phyloP scores from a whole-genome alignment of 2,329 filamentous ascomycete species.

The Sarocladiaceae sp. region DNA sequence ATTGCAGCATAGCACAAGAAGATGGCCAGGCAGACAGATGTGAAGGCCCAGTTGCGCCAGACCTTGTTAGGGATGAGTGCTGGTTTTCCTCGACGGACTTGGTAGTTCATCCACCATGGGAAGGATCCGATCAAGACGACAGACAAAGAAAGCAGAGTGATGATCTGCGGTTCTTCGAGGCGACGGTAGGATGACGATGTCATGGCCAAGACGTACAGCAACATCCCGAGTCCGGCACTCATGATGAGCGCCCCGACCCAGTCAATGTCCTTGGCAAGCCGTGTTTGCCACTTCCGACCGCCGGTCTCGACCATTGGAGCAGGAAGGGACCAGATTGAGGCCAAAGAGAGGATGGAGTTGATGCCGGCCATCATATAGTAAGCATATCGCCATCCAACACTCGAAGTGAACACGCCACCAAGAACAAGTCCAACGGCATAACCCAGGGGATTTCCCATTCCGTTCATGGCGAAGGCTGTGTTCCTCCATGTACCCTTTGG shows the following conservation, averaged over 20 bases:
- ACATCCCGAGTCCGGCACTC: conserved; percentile 39
- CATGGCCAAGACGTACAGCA: conserved; percentile 47
- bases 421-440: conserved; percentile 43
- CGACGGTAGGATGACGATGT: conserved; percentile 32
- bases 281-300: conserved; percentile 23
- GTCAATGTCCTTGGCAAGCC: conserved; percentile 40
- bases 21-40: conserved; percentile 47
- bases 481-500: conserved; percentile 25
- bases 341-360: conserved; percentile 29
- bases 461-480: conserved; percentile 32
- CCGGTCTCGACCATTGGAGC: conserved; percentile 17
- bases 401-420: conserved; percentile 43
- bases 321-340: conserved; percentile 32
- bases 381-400: conserved; percentile 41
- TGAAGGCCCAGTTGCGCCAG: conserved; percentile 53
- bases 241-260: conserved; percentile 46
- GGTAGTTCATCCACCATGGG: conserved; percentile 49
- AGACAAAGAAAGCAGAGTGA: conserved; percentile 39
- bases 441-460: conserved; percentile 35
- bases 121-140: conserved; percentile 43
- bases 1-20: conserved; percentile 41
- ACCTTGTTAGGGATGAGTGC: conserved; percentile 58
- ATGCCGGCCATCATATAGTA: conserved; percentile 37
- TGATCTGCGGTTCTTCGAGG: conserved; percentile 35
- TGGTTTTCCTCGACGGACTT: conserved; percentile 40